Evolutionary conservation across 73 alveolate species (phyloP).

Genomic region (Paramecium bursaria): DNA sequence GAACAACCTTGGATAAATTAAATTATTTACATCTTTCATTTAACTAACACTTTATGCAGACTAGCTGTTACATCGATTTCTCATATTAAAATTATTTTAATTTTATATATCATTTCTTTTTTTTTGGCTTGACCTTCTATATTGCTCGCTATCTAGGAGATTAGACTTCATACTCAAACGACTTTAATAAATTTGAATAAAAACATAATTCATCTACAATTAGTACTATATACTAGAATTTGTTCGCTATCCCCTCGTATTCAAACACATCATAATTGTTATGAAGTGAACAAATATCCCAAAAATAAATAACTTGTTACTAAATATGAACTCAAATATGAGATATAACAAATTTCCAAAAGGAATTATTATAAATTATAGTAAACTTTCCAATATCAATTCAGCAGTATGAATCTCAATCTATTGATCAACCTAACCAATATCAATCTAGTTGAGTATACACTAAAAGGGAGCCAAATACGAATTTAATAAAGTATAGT

Average conservation of each 20-base stretch:
- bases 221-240: conserved; percentile 15
- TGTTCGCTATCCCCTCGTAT: no score
- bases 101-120: neutral
- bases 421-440: no score
- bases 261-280: no score
- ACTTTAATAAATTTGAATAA: neutral
- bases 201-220: neutral
- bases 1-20: conserved; percentile 10
- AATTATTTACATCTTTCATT: conserved; percentile 30
- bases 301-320: no score
- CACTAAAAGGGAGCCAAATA: conserved; percentile 29
- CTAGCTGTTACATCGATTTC: conserved; percentile 56
- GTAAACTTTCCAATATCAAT: no score
- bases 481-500: neutral
- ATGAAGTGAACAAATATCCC: no score
- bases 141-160: conserved; percentile 10
- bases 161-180: conserved; percentile 11
- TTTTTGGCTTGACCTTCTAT: conserved; percentile 1
- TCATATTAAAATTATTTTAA: neutral
- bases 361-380: no score
- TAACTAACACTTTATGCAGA: neutral
- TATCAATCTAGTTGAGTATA: neutral
- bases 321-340: no score
- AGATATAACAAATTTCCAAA: no score
- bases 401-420: no score